These are phyloP conservation scores for Plasmodium coatneyi DNA, from an alignment of 169 alveolate genomes.

Conservation along the genomic window DNA sequence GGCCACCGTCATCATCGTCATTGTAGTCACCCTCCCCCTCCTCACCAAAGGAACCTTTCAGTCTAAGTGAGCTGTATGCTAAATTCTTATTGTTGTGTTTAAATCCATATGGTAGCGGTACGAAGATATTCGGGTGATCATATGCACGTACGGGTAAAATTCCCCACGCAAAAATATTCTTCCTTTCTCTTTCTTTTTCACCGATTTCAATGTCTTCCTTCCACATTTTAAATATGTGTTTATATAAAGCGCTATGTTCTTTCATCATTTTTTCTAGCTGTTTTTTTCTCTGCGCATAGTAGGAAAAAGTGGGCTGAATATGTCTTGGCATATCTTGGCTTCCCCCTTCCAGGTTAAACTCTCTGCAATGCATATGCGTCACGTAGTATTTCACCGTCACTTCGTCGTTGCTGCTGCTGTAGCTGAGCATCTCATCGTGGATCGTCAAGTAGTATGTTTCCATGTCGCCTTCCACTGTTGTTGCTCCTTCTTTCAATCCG, in stretches of 20 bases:
- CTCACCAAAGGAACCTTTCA: background rate
- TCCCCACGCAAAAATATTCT: constrained; percentile 90
- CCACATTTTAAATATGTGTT: constrained; percentile 61
- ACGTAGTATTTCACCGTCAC: constrained; percentile 38
- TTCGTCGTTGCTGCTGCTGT: constrained; percentile 24
- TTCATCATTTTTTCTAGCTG: constrained; percentile 43
- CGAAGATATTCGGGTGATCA: constrained; percentile 88
- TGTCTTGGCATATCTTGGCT: constrained; percentile 18
- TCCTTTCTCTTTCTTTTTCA: constrained; percentile 66
- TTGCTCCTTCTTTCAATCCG: background rate
- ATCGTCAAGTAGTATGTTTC: constrained; percentile 29
- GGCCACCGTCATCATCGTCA: background rate
- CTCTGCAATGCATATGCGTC: constrained; percentile 9
- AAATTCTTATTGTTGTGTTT: constrained; percentile 84
- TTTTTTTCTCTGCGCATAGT: constrained; percentile 15
- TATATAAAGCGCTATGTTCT: constrained; percentile 31
- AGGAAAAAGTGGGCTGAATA: constrained; percentile 23
- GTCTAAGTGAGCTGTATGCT: constrained; percentile 77
- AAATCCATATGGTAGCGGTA: constrained; percentile 92
- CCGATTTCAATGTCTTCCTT: constrained; percentile 78
- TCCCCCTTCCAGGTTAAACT: constrained; percentile 32
- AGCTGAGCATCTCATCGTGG: constrained; percentile 39
- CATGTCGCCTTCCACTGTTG: background rate
- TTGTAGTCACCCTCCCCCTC: background rate
- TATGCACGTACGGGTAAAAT: constrained; percentile 91